Evolutionary conservation across 371 early-diverging fungal genomes (phyloP), one percentile per base, ranked within the genome.

Genomic region (Mucor velutinosus): DNA sequence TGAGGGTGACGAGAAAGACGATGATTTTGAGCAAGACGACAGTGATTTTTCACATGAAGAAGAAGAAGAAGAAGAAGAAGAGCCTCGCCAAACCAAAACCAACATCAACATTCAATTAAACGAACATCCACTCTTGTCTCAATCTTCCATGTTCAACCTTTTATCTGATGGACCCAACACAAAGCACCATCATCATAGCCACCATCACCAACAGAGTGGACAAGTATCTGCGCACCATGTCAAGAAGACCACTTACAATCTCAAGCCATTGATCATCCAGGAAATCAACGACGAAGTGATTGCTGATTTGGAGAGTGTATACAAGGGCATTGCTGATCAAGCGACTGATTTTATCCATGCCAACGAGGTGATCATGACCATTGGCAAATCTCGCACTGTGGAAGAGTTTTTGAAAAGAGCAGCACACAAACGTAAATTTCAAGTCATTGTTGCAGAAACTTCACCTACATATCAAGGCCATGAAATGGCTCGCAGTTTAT

Each of bases 331-430:
- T 70, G 86, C 95, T 6, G 82, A 81, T 45, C 92, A 92, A 68
- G 93, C 95, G 4, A 74, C 90, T 58, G 94, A 95, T 64, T 92
- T 95, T 62, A 95, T 97, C 62, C 95, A 97, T 73, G 92, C 94
- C 62, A 92, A 92, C 73, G 99, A 98, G 69, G 93, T 97, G 58
- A 95, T 98, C 58, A 87, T 98, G 93, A 98, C 97, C 0, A 84
- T 93, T 60, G 97, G 97, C 14, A 83, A 87, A 43, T 96, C 97
- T 27, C 82, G 81, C 43, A 95, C 97, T 4, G 97, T 97, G 10
- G 91, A 93, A 72, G 75, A 83, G 58, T 98, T 97, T 63, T 84
- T 98, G 69, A 90, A 91, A 72, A 85, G 87, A 65, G 97, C 97
- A 4, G 93, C 95, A 12, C 85, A 86, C 60, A 90, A 92, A 53